These are phyloP conservation scores for Paraglomus brasilianum DNA, from an alignment of 192 early-diverging fungal species.

Conservation along the genomic window DNA sequence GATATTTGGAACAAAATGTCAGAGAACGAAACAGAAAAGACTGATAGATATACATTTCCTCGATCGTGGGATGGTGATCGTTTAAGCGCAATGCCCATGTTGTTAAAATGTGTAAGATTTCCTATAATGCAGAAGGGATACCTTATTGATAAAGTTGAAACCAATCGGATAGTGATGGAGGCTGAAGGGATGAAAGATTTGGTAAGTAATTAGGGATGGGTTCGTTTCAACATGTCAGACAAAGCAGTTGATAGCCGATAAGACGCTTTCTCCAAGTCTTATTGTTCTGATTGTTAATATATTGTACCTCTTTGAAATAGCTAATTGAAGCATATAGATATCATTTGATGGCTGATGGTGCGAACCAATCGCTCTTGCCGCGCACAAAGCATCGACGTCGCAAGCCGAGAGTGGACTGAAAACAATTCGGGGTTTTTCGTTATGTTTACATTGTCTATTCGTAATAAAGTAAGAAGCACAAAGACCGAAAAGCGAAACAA, in stretches of 20 bases:
- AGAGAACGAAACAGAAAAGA: not conserved
- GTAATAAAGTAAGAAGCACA: too few species aligned
- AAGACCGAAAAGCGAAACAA: too few species aligned
- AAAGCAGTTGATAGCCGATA: not conserved
- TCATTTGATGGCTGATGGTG: not conserved
- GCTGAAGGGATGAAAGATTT: constrained; percentile 38
- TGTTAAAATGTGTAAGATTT: constrained; percentile 41
- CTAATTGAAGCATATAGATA: constrained; percentile 14
- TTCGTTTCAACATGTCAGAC: not conserved
- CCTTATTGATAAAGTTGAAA: constrained; percentile 34
- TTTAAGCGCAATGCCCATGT: constrained; percentile 25
- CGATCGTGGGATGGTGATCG: constrained; percentile 23
- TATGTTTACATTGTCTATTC: too few species aligned
- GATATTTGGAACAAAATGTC: not conserved
- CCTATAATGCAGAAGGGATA: constrained; percentile 36
- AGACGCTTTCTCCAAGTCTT: not conserved
- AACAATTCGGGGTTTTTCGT: too few species aligned
- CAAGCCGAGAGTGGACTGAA: not conserved
- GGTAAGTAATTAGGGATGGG: constrained; percentile 18
- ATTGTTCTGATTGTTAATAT: constrained; percentile 1
- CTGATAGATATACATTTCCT: constrained; percentile 12
- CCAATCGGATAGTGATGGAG: constrained; percentile 31
- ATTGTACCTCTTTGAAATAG: not conserved
- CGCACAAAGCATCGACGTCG: constrained; percentile 1
- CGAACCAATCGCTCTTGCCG: not conserved